Evolutionary conservation across 2,329 filamentous ascomycete genomes (phyloP), one percentile per base, ranked within the genome.

Genomic region (Rachicladosporium sp.): DNA sequence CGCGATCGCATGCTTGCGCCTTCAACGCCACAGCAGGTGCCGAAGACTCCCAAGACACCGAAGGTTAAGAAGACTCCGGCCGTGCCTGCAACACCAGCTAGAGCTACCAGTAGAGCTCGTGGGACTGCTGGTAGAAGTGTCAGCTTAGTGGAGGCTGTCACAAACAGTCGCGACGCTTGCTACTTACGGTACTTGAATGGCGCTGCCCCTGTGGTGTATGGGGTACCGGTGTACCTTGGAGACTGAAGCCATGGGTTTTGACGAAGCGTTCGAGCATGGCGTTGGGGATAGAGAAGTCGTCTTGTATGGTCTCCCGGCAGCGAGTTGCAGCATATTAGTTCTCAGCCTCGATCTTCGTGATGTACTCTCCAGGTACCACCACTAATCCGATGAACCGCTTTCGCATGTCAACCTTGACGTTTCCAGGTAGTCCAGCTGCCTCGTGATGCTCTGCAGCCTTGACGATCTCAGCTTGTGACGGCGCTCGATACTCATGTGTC

Each of bases 201-300:
- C 1, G 91, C 89, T 8, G 87, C 89, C 30, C 85, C 91, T 15
- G 88, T 91, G 48, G 80, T 96, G 38, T 98, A 96, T 66, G 91
- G 91, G 10, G 81, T 98, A 56, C 91, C 91, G 23, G 85, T 94
- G 46, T 95, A 87, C 63, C 69, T 94, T 44, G 62, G 47, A 13
- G 54, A 59, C 29, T 59, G 46, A 51, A 19, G 21, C 32, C 33
- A 32, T 40, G 23, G 23, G 23, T 23, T 35, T 33, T 27, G 34
- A 35, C 35, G 38, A 35, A 35, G 33, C 38, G 33, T 11, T 27
- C 38, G 29, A 35, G 38, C 33, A 19, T 12, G 31, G n/a, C 33
- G 13, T 31, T 13, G 1, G 4, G 23, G 23, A 27, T 13, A 34
- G 10, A 10, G 31, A 11, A 11, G 6, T 11, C n/a, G 31, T 32